phyloP scores from a whole-genome alignment of 441 rosid genomes.

The Brassica hybrid region DNA sequence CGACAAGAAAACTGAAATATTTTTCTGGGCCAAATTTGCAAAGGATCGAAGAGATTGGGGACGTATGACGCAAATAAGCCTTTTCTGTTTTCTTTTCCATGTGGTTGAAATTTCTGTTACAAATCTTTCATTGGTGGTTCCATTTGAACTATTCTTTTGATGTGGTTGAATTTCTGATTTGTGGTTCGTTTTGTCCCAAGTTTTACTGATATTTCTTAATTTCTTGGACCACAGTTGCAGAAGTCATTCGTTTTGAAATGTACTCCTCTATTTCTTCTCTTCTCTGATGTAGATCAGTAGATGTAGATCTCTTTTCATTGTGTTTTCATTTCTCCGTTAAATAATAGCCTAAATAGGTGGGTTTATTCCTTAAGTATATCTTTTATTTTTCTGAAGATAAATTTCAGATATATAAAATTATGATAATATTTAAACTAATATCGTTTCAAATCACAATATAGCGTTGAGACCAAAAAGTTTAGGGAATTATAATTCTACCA shows the following conservation, averaged over 20 bases:
- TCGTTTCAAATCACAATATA: too few species aligned
- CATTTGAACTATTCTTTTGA: not conserved
- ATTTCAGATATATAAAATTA: too few species aligned
- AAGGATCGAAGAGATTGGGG: slow-evolving; percentile 10
- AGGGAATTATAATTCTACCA: too few species aligned
- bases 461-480: too few species aligned
- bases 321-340: too few species aligned
- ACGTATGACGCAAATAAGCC: not conserved
- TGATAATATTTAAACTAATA: too few species aligned
- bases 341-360: too few species aligned
- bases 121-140: not conserved
- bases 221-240: too few species aligned
- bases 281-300: not conserved
- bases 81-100: not conserved
- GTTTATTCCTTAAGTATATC: too few species aligned
- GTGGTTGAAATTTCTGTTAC: not conserved
- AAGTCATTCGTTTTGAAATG: not conserved
- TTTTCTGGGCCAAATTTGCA: not conserved
- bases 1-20: not conserved
- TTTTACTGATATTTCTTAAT: not conserved
- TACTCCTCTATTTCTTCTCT: not conserved
- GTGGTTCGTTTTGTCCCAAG: not conserved
- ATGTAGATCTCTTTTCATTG: not conserved
- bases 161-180: not conserved
- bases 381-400: too few species aligned